Evolutionary conservation across 257 asterid species (phyloP).

Genomic region (Petunia secreta): DNA sequence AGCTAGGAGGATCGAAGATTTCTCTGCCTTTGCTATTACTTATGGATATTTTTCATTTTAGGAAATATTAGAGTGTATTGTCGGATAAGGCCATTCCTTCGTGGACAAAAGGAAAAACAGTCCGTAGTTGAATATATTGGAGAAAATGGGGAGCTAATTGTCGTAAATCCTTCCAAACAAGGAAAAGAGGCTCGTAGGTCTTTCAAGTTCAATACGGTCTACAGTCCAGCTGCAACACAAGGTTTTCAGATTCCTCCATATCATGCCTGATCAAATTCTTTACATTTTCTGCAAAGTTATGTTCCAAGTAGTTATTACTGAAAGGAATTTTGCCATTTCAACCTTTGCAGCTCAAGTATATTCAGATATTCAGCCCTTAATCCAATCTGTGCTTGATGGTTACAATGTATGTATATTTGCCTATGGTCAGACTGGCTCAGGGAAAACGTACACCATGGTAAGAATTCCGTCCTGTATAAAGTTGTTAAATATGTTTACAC

Average conservation of each 20-base stretch:
- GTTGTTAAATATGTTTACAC: neutral
- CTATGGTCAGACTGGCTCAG: conserved; percentile 98
- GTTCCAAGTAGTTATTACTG: neutral
- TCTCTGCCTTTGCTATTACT: conserved; percentile 5
- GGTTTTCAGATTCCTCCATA: conserved; percentile 48
- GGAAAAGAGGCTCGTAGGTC: conserved; percentile 93
- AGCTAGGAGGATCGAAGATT: neutral
- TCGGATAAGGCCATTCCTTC: conserved; percentile 88
- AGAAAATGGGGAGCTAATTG: conserved; percentile 80
- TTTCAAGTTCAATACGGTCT: conserved; percentile 82
- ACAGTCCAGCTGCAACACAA: conserved; percentile 76
- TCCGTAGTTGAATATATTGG: conserved; percentile 72
- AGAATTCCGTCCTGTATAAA: neutral
- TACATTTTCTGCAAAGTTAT: conserved; percentile 7
- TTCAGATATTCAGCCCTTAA: conserved; percentile 76
- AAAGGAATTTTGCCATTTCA: neutral
- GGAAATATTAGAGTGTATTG: conserved; percentile 97
- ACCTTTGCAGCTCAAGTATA: conserved; percentile 71
- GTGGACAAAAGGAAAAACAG: conserved; percentile 76
- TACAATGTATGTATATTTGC: conserved; percentile 92
- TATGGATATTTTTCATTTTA: conserved; percentile 30
- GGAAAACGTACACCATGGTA: conserved; percentile 98
- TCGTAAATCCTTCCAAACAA: conserved; percentile 75
- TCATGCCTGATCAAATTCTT: neutral
- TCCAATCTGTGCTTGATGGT: conserved; percentile 97